Evolutionary conservation across 768 basidiomycete genomes (phyloP).

Genomic region (Lyophyllum decastes): DNA sequence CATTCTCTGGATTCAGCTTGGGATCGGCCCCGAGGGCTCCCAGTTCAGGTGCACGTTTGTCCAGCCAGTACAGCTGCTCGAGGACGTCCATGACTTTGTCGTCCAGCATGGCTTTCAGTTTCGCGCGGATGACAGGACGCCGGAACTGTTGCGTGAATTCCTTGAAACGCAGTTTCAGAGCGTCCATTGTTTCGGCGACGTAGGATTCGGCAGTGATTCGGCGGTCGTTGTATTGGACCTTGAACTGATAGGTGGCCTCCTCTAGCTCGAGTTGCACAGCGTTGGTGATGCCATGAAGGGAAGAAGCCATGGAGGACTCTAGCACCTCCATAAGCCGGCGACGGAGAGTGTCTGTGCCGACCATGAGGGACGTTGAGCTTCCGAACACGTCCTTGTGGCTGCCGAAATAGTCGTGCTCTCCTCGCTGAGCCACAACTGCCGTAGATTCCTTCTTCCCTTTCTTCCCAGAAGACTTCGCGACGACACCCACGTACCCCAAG

Average conservation of each 20-base stretch:
- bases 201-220: constrained; percentile 95
- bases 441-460: constrained; percentile 50
- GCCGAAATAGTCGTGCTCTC: constrained; percentile 71
- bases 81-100: constrained; percentile 97
- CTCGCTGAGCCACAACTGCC: constrained; percentile 50
- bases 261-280: constrained; percentile 97
- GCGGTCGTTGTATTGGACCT: constrained; percentile 97
- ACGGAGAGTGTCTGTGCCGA: constrained; percentile 89
- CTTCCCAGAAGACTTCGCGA: constrained; percentile 76
- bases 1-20: constrained; percentile 67
- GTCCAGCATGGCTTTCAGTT: constrained; percentile 91
- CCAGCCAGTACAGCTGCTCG: constrained; percentile 96
- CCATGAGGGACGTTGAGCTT: constrained; percentile 68
- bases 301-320: constrained; percentile 96
- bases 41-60: constrained; percentile 82
- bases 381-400: constrained; percentile 64
- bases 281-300: constrained; percentile 94
- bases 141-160: constrained; percentile 83
- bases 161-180: constrained; percentile 87
- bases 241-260: constrained; percentile 98
- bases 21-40: constrained; percentile 67
- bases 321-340: constrained; percentile 94
- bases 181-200: constrained; percentile 95
- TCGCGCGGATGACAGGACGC: constrained; percentile 84
- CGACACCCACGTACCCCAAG: constrained; percentile 95